Percentiles rank a stretch among this genome's conserved stretches.
Conservation (phyloP, 352 stramenopile genomes). For the Aphanomyces stellatus region DNA sequence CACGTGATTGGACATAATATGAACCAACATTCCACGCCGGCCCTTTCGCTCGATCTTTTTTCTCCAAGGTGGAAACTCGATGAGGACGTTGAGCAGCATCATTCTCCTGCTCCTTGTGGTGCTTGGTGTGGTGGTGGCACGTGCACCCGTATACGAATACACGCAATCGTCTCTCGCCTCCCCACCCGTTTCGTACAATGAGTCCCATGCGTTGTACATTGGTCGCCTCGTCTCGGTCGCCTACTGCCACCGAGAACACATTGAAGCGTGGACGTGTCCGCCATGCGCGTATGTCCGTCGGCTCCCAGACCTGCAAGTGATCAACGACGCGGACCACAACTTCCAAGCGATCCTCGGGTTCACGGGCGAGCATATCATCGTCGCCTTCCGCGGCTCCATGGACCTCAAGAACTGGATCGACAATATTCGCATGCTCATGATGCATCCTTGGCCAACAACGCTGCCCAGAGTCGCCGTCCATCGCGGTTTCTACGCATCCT, state of each 20-base stretch:
- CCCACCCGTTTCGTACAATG: no score
- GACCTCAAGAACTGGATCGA: slow-evolving; percentile 79
- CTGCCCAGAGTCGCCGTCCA: slow-evolving; percentile 60
- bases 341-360: slow-evolving; percentile 78
- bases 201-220: slow-evolving; percentile 56
- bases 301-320: slow-evolving; percentile 39
- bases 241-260: slow-evolving; percentile 58
- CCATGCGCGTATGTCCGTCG: slow-evolving; percentile 51
- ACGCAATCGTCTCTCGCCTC: no score
- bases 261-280: slow-evolving; percentile 65
- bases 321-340: slow-evolving; percentile 59
- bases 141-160: no score
- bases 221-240: slow-evolving; percentile 64
- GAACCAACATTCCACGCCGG: no score
- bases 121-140: no score
- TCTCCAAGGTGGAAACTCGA: no score
- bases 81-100: no score
- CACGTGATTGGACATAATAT: no score
- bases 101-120: no score
- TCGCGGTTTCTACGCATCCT: slow-evolving; percentile 76
- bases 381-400: slow-evolving; percentile 79
- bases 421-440: slow-evolving; percentile 77
- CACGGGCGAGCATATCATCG: slow-evolving; percentile 43
- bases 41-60: no score
- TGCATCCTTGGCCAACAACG: slow-evolving; percentile 38